Evolutionary conservation across 257 asterid genomes (phyloP), one percentile per base, ranked within the genome.

Genomic region (Osmanthus fragrans): DNA sequence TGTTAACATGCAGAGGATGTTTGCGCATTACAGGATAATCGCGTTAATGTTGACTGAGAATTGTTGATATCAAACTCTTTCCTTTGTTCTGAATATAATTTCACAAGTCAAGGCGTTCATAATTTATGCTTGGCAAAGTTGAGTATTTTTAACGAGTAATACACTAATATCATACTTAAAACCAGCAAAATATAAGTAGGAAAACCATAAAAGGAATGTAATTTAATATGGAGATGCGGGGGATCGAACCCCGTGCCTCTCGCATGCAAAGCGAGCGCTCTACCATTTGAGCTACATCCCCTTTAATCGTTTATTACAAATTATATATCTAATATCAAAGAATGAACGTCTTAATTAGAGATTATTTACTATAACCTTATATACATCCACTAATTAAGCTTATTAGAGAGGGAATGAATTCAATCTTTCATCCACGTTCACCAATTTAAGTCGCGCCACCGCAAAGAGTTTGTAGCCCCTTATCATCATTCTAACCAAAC

Each of bases 231-330:
- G 71, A 74, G 70, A 63, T 74, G 71, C 71, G 78, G 71, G 56
- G 71, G 71, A 74, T 58, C 90, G 83, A 89, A 90, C 96, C 91
- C 94, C 89, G 91, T 90, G 89, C 96, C 96, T 90, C 96, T 90
- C 92, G 91, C 96, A 89, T 90, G 96, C 96, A 86, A 90, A 90
- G 92, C 90, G 91, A 89, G 92, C 94, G 94, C 94, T 89, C 92
- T 91, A 58, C 78, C 58, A 65, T 74, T 74, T 74, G 72, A 65
- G 71, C 70, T 74, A 74, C 78, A 74, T 36, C 78, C 58, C 67
- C 47, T 1, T 3, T 49, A 16, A 15, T 0, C 1, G 0, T 15
- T 51, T 19, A 39, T 51, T 9, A 49, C n/a, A 49, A 15, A 18
- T 36, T 39, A 39, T 39, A 39, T 39, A 39, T 1, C 0, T 10